Base-by-base conservation (phyloP, 768 basidiomycete genomes). In the Astraeus odoratus region DNA sequence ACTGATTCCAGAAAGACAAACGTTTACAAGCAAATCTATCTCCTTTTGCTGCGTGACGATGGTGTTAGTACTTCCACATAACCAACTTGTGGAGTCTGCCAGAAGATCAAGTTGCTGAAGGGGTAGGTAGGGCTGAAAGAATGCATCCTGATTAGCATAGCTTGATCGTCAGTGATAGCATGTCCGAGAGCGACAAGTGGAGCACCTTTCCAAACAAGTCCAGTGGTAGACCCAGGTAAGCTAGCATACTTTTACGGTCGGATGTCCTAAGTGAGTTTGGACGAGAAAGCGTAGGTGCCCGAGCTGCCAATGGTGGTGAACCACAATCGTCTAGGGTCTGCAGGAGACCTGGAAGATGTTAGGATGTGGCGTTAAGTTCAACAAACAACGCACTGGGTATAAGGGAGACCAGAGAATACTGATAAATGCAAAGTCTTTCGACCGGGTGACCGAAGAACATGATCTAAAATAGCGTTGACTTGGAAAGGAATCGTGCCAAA, bases 371-470 rank as follows among this genome's bases (percentile, higher is more conserved):
- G 8, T 19, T 3, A 27, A 6, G 26, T 37, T 45, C n/a, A 38
- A 43, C 10, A 35, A 20, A 8, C 20, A 42, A 53, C 47, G 20
- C 36, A 89, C 90, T 87, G 8, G 95, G 95, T 49, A 98, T 75
- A 7, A 98, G 73, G 0, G 95, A 92, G 38, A 96, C 78, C n/a
- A 98, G 73, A 0, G 93, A 95, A 63, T 99, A 99, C 62, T 99
- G 96, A 59, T 91, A 97, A 20, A 93, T 97, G 68, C 95, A 97
- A 16, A 99, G 68, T 37, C 83, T 81, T 65, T 99, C 96, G 2
- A 98, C 95, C 0, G 95, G 95, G 58, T 95, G 90, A 5, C 94
- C 94, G 57, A 78, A 96, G 64, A 99, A 94, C 83, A 98, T 86
- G 47, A 98, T 86, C 92, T 95, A 58, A 40, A 5, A 22, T 27